Evolutionary conservation across 495 filamentous ascomycete species (phyloP).

Genomic region (Tuber indicum): DNA sequence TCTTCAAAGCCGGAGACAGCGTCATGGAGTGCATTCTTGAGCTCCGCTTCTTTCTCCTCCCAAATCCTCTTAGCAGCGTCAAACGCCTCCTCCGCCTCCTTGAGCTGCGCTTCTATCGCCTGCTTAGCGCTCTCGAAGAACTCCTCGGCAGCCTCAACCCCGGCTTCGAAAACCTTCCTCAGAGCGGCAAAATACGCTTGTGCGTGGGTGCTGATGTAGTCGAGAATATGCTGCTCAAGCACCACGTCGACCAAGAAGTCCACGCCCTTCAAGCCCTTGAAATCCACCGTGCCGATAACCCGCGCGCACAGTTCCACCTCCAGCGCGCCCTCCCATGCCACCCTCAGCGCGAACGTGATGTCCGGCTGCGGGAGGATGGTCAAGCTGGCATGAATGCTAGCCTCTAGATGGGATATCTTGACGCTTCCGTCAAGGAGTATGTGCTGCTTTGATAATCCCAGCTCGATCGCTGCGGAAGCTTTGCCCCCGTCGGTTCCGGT

Average conservation of each 20-base stretch:
- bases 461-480: constrained; percentile 22
- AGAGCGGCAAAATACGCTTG: constrained; percentile 16
- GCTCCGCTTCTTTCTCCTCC: constrained; percentile 18
- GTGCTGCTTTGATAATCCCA: constrained; percentile 26
- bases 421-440: constrained; percentile 24
- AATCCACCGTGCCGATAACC: constrained; percentile 14
- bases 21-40: constrained; percentile 8
- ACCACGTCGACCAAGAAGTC: constrained; percentile 28
- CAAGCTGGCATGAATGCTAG: constrained; percentile 20
- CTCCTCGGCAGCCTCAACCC: constrained; percentile 17
- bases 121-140: constrained; percentile 20
- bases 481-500: constrained; percentile 12
- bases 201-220: constrained; percentile 18
- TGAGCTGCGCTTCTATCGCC: constrained; percentile 7
- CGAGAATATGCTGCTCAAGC: constrained; percentile 26
- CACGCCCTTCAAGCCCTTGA: constrained; percentile 13
- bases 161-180: constrained; percentile 12
- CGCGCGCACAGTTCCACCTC: constrained; percentile 18
- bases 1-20: constrained; percentile 17
- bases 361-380: constrained; percentile 28
- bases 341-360: constrained; percentile 17
- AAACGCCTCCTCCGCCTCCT: constrained; percentile 17
- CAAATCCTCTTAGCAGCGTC: constrained; percentile 12
- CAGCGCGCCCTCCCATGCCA: constrained; percentile 27
- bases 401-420: constrained; percentile 19